These are phyloP conservation scores for Botryotinia convoluta DNA, from an alignment of 2,329 filamentous ascomycete species.

Conservation along the genomic window DNA sequence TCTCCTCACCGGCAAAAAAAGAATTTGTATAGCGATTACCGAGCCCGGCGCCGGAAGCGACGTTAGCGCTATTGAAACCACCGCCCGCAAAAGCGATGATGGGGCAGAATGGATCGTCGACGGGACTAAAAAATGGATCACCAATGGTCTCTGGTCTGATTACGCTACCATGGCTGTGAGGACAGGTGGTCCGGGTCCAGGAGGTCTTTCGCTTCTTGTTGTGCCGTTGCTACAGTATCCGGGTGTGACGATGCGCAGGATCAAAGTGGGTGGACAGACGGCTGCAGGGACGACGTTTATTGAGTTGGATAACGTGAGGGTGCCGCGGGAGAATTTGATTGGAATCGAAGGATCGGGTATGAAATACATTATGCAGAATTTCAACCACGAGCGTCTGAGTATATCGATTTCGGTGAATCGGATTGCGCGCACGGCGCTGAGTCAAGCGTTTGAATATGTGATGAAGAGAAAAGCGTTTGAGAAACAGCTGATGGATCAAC, in stretches of 20 bases:
- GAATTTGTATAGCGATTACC: background rate
- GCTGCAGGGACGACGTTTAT: background rate
- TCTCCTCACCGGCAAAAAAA: background rate
- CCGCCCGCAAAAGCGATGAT: background rate
- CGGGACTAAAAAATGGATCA: conserved; percentile 73
- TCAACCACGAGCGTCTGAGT: background rate
- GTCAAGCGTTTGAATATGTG: background rate
- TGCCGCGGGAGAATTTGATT: background rate
- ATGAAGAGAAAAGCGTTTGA: background rate
- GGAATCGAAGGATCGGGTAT: background rate
- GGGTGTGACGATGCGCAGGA: background rate
- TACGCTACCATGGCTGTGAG: conserved; percentile 67
- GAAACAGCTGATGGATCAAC: background rate
- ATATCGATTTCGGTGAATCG: background rate
- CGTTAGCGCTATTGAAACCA: background rate
- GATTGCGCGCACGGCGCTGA: background rate
- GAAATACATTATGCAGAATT: background rate
- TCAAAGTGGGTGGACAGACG: background rate
- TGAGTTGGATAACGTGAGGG: background rate
- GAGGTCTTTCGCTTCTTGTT: background rate
- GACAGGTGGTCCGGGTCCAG: conserved; percentile 56
- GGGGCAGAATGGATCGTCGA: conserved; percentile 67
- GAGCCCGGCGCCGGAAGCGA: background rate
- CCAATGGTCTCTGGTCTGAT: conserved; percentile 69
- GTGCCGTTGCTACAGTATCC: background rate